A percentile compares a stretch with the other conserved stretches of the same genome.
phyloP scores from a whole-genome alignment of 306 rosid species.

The Casuarina equisetifolia region DNA sequence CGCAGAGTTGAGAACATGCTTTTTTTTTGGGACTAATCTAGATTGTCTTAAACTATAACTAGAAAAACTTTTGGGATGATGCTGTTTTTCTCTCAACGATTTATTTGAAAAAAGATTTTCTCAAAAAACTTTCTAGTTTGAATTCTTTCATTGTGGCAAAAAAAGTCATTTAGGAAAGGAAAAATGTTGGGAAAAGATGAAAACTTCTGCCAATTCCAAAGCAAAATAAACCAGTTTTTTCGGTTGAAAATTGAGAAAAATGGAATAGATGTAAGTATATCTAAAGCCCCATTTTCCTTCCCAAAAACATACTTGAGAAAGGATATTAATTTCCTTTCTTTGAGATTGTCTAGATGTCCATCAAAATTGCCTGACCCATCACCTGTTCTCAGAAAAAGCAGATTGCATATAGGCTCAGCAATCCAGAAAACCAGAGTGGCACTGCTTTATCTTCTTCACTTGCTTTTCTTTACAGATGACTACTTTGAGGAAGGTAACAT shows the following conservation, averaged over 20 bases:
- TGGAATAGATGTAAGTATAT: too few species aligned
- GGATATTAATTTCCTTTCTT: not conserved
- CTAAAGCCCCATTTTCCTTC: not conserved
- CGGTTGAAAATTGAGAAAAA: not conserved
- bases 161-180: not conserved
- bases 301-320: not conserved
- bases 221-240: not conserved
- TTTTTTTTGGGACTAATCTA: not conserved
- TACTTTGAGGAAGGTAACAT: not conserved
- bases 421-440: not conserved
- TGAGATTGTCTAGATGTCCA: not conserved
- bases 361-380: not conserved
- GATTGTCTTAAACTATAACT: not conserved
- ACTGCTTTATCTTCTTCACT: constrained; percentile 8
- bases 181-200: not conserved
- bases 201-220: not conserved
- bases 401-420: not conserved
- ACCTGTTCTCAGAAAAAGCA: not conserved
- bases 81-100: not conserved
- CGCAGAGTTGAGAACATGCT: not conserved
- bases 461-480: not conserved
- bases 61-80: too few species aligned
- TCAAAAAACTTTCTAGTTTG: not conserved
- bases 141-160: not conserved
- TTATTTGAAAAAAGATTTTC: not conserved